Percentiles rank a stretch among this genome's conserved stretches.
These are phyloP conservation scores for Fusarium musae DNA, from an alignment of 2,329 filamentous ascomycete genomes.

Conservation along the genomic window DNA sequence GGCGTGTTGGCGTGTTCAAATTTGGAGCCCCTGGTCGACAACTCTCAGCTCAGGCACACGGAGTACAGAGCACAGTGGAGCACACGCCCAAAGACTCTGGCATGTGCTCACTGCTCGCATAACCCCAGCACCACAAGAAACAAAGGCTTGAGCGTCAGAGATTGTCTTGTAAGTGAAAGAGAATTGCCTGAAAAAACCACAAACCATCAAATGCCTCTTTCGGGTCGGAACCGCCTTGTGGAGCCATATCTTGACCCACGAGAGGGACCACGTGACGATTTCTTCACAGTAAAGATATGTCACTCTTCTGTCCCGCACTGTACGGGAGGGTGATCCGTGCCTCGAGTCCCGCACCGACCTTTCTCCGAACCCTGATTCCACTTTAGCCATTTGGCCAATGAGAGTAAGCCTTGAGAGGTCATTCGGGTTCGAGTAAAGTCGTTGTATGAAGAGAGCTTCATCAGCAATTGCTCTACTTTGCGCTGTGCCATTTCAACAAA, in stretches of 20 bases:
- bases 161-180: constrained; percentile 15
- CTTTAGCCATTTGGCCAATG: constrained; percentile 42
- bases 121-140: constrained; percentile 33
- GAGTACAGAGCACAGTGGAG: constrained; percentile 45
- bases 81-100: constrained; percentile 46
- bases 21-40: constrained; percentile 41
- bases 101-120: constrained; percentile 45
- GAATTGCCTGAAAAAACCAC: constrained; percentile 26
- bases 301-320: background rate
- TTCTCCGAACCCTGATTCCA: constrained; percentile 38
- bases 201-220: constrained; percentile 42
- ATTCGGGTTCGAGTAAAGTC: constrained; percentile 28
- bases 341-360: constrained; percentile 37
- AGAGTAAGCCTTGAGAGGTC: constrained; percentile 18
- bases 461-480: constrained; percentile 24
- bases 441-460: constrained; percentile 35
- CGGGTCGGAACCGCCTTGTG: constrained; percentile 37
- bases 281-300: constrained; percentile 41
- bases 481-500: constrained; percentile 1
- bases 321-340: constrained; percentile 26
- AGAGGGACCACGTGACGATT: constrained; percentile 51
- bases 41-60: constrained; percentile 35
- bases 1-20: constrained; percentile 47
- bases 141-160: constrained; percentile 15
- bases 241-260: constrained; percentile 45